Percentiles rank a stretch among this genome's conserved stretches.
Conservation (phyloP, 305 asterid species). For the Fraxinus nigra region DNA sequence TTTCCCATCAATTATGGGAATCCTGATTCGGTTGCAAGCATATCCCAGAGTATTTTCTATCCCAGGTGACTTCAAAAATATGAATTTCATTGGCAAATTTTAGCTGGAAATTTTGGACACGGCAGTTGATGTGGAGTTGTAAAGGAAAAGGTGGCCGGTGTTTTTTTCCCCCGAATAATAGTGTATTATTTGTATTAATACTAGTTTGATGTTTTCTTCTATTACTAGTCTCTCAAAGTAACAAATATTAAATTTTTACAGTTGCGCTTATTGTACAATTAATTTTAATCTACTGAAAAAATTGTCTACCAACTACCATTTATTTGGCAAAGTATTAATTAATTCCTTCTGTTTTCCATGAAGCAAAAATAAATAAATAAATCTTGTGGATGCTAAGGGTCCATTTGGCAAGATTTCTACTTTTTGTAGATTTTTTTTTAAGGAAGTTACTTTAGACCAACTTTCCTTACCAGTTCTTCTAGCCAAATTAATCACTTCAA, state of each 20-base stretch:
- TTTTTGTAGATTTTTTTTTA: neutral
- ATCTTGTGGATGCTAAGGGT: neutral
- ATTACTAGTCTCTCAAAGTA: neutral
- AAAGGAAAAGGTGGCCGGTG: neutral
- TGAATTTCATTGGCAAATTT: neutral
- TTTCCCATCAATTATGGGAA: constrained; percentile 15
- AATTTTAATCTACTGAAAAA: neutral
- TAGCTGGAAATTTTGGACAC: neutral
- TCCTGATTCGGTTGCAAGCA: constrained; percentile 25
- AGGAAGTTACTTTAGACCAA: neutral
- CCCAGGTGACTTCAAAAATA: constrained; percentile 20
- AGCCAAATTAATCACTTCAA: neutral
- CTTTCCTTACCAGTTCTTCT: neutral
- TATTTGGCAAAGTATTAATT: neutral
- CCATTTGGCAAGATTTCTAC: neutral
- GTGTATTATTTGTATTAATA: neutral
- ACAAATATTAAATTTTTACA: neutral
- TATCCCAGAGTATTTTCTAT: constrained; percentile 27
- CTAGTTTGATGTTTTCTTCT: neutral
- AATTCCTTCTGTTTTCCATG: neutral
- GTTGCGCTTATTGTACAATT: neutral
- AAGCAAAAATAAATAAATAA: too few species aligned
- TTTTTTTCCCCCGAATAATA: neutral
- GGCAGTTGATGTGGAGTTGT: neutral
- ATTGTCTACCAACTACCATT: neutral